Percentiles rank a stretch among this genome's conserved stretches.
Conservation (phyloP, 768 basidiomycete genomes). For the Leucocoprinus birnbaumii region DNA sequence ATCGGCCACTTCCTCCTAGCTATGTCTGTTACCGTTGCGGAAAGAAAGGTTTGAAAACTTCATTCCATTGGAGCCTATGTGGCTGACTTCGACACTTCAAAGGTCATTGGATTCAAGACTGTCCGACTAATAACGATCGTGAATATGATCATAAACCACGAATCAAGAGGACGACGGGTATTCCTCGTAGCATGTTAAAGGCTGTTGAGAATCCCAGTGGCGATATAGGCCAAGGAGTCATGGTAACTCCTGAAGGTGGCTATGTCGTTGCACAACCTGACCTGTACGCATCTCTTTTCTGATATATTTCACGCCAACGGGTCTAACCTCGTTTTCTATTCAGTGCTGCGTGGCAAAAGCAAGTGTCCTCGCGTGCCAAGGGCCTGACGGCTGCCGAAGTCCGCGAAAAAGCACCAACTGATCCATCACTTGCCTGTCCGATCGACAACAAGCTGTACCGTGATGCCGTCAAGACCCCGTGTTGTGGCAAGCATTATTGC, state of each 20-base stretch:
- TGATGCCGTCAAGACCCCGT: constrained; percentile 94
- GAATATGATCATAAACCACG: constrained; percentile 93
- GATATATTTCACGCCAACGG: too few relatives aligned
- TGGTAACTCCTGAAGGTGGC: constrained; percentile 98
- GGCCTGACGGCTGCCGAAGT: constrained; percentile 86
- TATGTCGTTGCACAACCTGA: constrained; percentile 98
- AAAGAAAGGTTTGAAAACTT: constrained; percentile 74
- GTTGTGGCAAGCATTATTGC: constrained; percentile 89
- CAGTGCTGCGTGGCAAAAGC: constrained; percentile 95
- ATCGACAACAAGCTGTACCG: constrained; percentile 93
- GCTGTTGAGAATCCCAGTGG: constrained; percentile 87
- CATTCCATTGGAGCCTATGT: neutral
- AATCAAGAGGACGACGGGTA: constrained; percentile 97
- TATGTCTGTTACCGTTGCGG: constrained; percentile 99
- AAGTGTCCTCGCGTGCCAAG: constrained; percentile 68
- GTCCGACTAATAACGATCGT: constrained; percentile 95
- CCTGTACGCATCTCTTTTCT: constrained; percentile 56
- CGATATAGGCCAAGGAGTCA: constrained; percentile 80
- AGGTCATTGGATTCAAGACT: constrained; percentile 99
- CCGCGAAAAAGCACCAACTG: constrained; percentile 79
- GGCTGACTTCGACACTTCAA: constrained; percentile 16
- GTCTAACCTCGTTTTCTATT: neutral
- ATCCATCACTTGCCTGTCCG: constrained; percentile 78
- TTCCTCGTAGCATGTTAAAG: constrained; percentile 96
- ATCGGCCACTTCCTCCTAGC: constrained; percentile 84